A percentile compares a stretch with the other conserved stretches of the same genome.
Conservation (phyloP, 164 flowering plant species). For the Chimonanthus praecox region DNA sequence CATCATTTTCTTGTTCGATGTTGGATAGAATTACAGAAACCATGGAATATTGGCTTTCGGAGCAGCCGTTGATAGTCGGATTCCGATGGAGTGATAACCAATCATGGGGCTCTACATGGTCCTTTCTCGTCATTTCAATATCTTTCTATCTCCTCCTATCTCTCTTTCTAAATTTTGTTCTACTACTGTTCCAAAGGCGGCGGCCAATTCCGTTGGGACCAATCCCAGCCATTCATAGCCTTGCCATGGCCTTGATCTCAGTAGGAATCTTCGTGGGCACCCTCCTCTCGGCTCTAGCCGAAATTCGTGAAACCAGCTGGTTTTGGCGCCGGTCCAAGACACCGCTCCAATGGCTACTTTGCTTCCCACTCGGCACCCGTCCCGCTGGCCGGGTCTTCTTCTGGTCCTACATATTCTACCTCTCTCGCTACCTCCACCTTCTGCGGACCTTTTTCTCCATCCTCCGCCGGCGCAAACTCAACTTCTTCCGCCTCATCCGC, state of each 20-base stretch:
- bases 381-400: conserved; percentile 82
- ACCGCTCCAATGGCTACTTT: conserved; percentile 74
- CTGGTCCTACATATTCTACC: conserved; percentile 74
- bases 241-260: conserved; percentile 49
- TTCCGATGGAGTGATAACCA: conserved; percentile 78
- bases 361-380: conserved; percentile 81
- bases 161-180: conserved; percentile 33
- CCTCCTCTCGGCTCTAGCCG: conserved; percentile 57
- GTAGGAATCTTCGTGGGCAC: conserved; percentile 50
- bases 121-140: conserved; percentile 60
- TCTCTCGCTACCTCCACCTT: conserved; percentile 62
- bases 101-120: conserved; percentile 79
- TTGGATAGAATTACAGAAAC: background rate
- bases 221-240: conserved; percentile 63
- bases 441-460: conserved; percentile 45
- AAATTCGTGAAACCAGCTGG: conserved; percentile 82
- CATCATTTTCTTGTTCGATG: background rate
- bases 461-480: conserved; percentile 37
- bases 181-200: conserved; percentile 25
- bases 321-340: conserved; percentile 55
- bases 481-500: conserved; percentile 50
- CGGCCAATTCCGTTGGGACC: conserved; percentile 54
- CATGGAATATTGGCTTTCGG: conserved; percentile 48
- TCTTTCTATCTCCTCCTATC: conserved; percentile 36
- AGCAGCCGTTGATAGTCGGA: conserved; percentile 59